Evolutionary conservation across 441 rosid species (phyloP).

Genomic region (Populus trichocarpa): DNA sequence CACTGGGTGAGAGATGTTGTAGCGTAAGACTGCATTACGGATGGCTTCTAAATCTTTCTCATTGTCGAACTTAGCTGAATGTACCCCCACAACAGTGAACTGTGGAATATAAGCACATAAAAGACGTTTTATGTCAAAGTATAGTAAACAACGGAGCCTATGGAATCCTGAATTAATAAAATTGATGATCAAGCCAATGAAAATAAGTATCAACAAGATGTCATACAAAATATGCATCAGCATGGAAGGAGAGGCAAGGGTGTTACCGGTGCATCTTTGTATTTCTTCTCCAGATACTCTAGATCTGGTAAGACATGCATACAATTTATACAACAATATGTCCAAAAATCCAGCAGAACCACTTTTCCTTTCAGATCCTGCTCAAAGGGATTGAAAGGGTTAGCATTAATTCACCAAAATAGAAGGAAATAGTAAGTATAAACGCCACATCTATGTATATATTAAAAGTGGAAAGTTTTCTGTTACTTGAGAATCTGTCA

Average conservation of each 20-base stretch:
- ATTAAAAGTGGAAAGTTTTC: not conserved
- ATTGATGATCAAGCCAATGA: not conserved
- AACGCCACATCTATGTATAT: too few species aligned
- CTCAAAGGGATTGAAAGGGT: constrained; percentile 25
- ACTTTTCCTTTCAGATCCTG: constrained; percentile 94
- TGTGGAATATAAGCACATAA: constrained; percentile 25
- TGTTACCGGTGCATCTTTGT: constrained; percentile 77
- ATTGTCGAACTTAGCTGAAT: constrained; percentile 98
- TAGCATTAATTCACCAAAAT: not conserved
- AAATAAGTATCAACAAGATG: not conserved
- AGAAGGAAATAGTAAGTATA: not conserved
- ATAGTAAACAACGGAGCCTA: not conserved
- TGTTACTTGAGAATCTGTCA: not conserved
- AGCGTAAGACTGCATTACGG: constrained; percentile 84
- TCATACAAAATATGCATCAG: not conserved
- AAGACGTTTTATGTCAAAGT: not conserved
- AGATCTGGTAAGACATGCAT: constrained; percentile 95
- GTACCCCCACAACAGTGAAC: constrained; percentile 96
- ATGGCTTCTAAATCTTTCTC: constrained; percentile 97
- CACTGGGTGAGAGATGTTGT: constrained; percentile 86
- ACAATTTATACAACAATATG: constrained; percentile 95
- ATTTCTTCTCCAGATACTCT: constrained; percentile 85
- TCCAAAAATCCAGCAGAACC: constrained; percentile 96
- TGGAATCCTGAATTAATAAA: not conserved
- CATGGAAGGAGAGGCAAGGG: constrained; percentile 19